Evolutionary conservation across 345 rosid species (phyloP).

Genomic region (Lepidium sativum): DNA sequence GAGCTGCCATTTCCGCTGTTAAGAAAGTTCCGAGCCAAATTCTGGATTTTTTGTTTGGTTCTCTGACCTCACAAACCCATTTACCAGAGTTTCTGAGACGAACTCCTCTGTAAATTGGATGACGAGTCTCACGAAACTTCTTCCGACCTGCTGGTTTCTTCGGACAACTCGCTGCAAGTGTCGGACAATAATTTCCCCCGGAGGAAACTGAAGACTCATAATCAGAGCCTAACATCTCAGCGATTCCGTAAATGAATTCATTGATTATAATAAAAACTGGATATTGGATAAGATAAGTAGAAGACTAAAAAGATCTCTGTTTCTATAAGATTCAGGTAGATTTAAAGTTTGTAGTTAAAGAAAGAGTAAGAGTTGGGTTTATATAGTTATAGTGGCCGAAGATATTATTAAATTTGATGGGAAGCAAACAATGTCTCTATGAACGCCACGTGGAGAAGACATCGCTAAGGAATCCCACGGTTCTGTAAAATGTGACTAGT

Average conservation of each 20-base stretch:
- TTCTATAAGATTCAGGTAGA: not conserved
- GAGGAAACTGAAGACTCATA: conserved; percentile 27
- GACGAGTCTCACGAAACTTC: conserved; percentile 82
- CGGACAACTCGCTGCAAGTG: conserved; percentile 54
- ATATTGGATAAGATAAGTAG: not conserved
- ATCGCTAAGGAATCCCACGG: not conserved
- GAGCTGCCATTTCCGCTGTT: conserved; percentile 73
- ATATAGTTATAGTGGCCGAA: not conserved
- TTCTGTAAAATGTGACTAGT: not conserved
- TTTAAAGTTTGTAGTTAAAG: conserved; percentile 2
- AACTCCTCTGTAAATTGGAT: too few relatives aligned
- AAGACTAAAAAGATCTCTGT: not conserved
- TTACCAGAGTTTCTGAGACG: too few relatives aligned
- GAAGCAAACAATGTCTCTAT: too few relatives aligned
- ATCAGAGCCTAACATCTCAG: conserved; percentile 27
- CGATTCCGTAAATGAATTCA: conserved; percentile 3
- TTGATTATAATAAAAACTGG: not conserved
- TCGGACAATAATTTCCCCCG: conserved; percentile 11
- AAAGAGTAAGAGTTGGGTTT: conserved; percentile 5
- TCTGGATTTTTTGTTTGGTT: too few relatives aligned
- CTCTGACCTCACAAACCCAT: too few relatives aligned
- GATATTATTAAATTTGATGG: not conserved
- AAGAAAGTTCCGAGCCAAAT: conserved; percentile 69
- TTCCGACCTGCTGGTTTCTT: conserved; percentile 75
- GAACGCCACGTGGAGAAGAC: too few relatives aligned